A percentile compares a stretch with the other conserved stretches of the same genome.
These are phyloP conservation scores for Talaromyces sp. DNA, from an alignment of 2,329 filamentous ascomycete genomes.

Conservation along the genomic window DNA sequence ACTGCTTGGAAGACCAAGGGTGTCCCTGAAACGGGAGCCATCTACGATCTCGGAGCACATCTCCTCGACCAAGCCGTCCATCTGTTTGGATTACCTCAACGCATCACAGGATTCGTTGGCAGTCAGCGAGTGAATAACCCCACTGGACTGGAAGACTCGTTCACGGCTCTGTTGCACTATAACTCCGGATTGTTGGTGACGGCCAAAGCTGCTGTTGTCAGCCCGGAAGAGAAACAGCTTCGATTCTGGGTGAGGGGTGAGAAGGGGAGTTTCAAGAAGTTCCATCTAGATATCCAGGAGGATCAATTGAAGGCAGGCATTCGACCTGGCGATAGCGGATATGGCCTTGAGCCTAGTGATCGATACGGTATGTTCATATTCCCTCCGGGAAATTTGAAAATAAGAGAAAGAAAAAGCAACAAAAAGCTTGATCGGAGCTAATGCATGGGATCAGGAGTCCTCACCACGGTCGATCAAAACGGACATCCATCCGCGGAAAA, in stretches of 20 bases:
- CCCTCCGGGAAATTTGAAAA: neutral
- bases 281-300: conserved; percentile 70
- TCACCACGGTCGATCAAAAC: conserved; percentile 56
- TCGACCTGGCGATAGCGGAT: conserved; percentile 60
- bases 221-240: conserved; percentile 66
- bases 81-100: conserved; percentile 67
- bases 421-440: conserved; percentile 7
- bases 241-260: conserved; percentile 75
- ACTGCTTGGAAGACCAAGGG: conserved; percentile 67
- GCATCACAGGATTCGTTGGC: conserved; percentile 67
- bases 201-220: conserved; percentile 67
- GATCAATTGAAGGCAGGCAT: conserved; percentile 66
- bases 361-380: conserved; percentile 51
- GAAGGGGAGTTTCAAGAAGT: conserved; percentile 73
- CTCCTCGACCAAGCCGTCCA: conserved; percentile 72
- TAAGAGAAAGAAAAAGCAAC: neutral
- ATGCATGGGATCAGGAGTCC: conserved; percentile 29
- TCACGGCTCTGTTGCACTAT: conserved; percentile 67
- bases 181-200: conserved; percentile 62
- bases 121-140: conserved; percentile 62
- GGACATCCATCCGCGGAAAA: conserved; percentile 52
- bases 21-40: conserved; percentile 64
- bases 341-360: conserved; percentile 62
- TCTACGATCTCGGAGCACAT: conserved; percentile 76
- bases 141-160: conserved; percentile 49